Evolutionary conservation across 2,329 filamentous ascomycete genomes (phyloP), one percentile per base, ranked within the genome.

Genomic region (Epichloe gansuensis): DNA sequence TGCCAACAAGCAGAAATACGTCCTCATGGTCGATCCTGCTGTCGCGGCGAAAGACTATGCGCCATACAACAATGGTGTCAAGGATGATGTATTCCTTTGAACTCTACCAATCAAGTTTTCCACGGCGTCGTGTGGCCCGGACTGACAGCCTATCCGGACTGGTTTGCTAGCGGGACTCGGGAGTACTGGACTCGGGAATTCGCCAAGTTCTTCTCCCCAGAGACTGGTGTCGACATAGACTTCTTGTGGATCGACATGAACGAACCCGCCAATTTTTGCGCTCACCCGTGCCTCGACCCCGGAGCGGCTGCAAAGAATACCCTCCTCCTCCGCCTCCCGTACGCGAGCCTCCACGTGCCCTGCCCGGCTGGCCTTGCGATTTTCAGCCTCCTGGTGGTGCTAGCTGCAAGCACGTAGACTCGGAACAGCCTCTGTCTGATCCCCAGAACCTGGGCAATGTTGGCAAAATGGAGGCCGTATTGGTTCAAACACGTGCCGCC

Each of bases 91-190:
- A 42, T 80, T 76, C 58, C 61, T 79, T 67, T 71, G 50, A 65
- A 71, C 12, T 59, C 63, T 15, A 81, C 88, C 54, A 83, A 76
- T 4, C 71, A 73, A 1, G 62, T 72, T 41, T 80, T 72, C 63
- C 67, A 73, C 45, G 81, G 86, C n/a, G 84, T 88, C 8, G 86
- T 91, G 4, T 91, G 87, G 87, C 83, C 86, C 13, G 87, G 87
- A 35, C 74, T 80, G 8, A 79, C 82, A 0, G 82, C 76, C 2
- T 89, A 81, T 65, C 85, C 85, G 0, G 88, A 91, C 62, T 91
- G 86, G 86, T 88, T 90, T 62, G 70, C 81, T 28, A 72, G 75
- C 1, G 77, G 79, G 37, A 78, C 80, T 1, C 75, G 82, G 51
- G 59, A 70, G 1, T 93, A 82, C 65, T 91, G 87, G 87, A 80